Conservation (phyloP, 129 eudicot genomes). For the Smallanthus sonchifolius region DNA sequence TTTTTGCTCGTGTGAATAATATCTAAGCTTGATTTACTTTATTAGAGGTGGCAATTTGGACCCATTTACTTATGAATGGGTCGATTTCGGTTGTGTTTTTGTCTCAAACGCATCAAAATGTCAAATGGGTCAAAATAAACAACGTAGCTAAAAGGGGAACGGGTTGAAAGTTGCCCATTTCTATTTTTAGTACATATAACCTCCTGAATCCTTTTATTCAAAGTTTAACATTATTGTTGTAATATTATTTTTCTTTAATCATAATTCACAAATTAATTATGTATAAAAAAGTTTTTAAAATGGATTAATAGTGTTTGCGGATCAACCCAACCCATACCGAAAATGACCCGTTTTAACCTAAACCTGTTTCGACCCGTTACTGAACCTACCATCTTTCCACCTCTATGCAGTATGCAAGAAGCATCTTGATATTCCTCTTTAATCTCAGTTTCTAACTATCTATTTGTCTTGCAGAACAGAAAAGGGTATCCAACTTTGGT, state of each 20-base stretch:
- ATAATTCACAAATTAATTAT: neutral
- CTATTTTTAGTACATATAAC: neutral
- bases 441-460: slow-evolving; percentile 12
- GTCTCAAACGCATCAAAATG: neutral
- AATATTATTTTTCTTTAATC: neutral
- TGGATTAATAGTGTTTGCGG: neutral
- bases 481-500: slow-evolving; percentile 80
- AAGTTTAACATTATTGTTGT: neutral
- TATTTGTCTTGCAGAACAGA: slow-evolving; percentile 53
- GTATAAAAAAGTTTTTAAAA: neutral
- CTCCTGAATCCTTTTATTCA: neutral
- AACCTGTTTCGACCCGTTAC: neutral
- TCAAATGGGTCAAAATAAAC: neutral
- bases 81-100: neutral
- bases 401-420: neutral
- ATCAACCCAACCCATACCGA: neutral
- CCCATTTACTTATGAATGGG: neutral
- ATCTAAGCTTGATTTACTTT: neutral
- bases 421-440: neutral
- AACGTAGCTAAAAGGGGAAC: neutral
- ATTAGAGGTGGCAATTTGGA: neutral
- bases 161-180: neutral
- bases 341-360: neutral
- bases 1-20: slow-evolving; percentile 69
- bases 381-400: neutral